Conservation (phyloP, 2,329 filamentous ascomycete species). For the Fusarium coicis region DNA sequence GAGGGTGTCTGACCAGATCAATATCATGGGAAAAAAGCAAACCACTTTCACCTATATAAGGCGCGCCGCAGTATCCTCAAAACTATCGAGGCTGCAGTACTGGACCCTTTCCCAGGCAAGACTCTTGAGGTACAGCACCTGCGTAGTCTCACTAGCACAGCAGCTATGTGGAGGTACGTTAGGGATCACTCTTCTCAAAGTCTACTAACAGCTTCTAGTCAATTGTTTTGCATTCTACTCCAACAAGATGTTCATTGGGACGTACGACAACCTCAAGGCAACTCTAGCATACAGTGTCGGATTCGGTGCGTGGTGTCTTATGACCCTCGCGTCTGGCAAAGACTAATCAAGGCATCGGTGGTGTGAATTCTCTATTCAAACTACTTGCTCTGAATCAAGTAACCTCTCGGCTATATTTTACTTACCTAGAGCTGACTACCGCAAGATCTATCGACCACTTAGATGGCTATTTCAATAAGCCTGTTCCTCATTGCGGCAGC, state of each 20-base stretch:
- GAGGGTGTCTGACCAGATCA: fast-evolving
- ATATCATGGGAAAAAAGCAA: fast-evolving
- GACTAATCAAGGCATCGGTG: too few relatives aligned
- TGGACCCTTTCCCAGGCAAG: neutral
- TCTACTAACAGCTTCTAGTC: neutral
- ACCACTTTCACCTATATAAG: neutral
- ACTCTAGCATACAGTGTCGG: neutral
- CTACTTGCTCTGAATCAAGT: neutral
- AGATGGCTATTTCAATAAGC: neutral
- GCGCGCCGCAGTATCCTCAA: neutral
- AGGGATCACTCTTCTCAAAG: neutral
- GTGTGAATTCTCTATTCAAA: neutral
- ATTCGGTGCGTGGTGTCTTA: neutral
- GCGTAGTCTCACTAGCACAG: neutral
- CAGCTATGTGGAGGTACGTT: neutral
- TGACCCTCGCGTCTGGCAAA: too few relatives aligned
- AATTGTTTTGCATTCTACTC: neutral
- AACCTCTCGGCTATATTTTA: too few relatives aligned
- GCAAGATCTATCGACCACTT: too few relatives aligned
- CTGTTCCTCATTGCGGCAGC: neutral
- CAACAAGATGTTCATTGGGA: neutral
- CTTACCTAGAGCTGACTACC: too few relatives aligned
- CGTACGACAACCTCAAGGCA: neutral
- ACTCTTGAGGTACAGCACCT: neutral
- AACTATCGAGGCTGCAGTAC: neutral